Evolutionary conservation across 2,329 filamentous ascomycete species (phyloP).

Genomic region (Ceratocystis albifundus): DNA sequence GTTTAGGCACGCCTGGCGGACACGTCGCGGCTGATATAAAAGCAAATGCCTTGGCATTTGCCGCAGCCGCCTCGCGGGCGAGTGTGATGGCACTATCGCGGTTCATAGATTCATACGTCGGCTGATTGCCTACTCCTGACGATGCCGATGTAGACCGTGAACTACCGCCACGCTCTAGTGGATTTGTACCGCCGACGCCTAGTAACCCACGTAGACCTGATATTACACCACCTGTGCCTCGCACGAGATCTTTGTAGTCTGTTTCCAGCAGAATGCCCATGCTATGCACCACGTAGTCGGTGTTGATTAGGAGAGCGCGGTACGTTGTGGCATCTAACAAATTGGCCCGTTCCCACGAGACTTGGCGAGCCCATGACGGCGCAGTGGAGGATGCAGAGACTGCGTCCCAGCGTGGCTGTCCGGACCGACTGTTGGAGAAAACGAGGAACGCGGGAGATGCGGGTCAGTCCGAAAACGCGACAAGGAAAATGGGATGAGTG

Average conservation of each 20-base stretch:
- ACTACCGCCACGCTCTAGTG: slow-evolving; percentile 42
- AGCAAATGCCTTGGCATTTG: slow-evolving; percentile 58
- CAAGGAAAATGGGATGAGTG: too few species aligned
- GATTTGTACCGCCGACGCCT: slow-evolving; percentile 41
- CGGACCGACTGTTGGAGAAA: slow-evolving; percentile 57
- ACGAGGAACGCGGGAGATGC: slow-evolving; percentile 24
- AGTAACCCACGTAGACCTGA: slow-evolving; percentile 70
- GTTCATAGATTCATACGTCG: slow-evolving; percentile 95
- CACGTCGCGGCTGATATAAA: slow-evolving; percentile 85
- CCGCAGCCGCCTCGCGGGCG: slow-evolving; percentile 59
- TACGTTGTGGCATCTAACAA: slow-evolving; percentile 76
- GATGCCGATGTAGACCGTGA: not conserved
- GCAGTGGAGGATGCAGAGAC: slow-evolving; percentile 59
- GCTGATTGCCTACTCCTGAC: slow-evolving; percentile 34
- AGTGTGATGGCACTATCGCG: slow-evolving; percentile 75
- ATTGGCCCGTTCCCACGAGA: slow-evolving; percentile 81
- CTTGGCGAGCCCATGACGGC: slow-evolving; percentile 69
- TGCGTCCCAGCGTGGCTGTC: slow-evolving; percentile 72
- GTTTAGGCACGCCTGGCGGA: slow-evolving; percentile 66
- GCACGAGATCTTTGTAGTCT: slow-evolving; percentile 89
- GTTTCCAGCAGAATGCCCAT: slow-evolving; percentile 95
- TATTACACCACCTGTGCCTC: slow-evolving; percentile 71
- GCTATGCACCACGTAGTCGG: slow-evolving; percentile 80
- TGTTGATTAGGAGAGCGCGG: slow-evolving; percentile 58
- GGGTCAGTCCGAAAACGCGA: not conserved